Base-by-base conservation (phyloP, 139 green algal genomes). In the Chloropicon primus region DNA sequence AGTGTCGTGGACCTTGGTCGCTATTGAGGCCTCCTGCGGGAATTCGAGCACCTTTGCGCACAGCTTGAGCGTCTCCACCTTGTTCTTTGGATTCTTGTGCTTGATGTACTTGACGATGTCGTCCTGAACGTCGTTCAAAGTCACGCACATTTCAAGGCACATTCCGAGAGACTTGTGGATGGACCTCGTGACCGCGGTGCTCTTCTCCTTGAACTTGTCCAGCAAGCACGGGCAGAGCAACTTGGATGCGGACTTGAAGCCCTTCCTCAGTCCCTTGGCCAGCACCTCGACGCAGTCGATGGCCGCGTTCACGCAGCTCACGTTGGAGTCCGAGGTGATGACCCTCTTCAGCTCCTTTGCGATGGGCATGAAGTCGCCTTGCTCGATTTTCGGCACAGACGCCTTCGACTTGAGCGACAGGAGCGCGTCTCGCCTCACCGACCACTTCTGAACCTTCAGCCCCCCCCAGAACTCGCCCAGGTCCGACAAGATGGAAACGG, bases 151-250 rank as follows among this genome's bases (percentile, higher is more conserved):
- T 26, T 77, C 27, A 0, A 25, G 21, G 76, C 77, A 54, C 24
- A 74, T n/a, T 17, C 41, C 41, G 10, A 62, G 41, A 62, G 24
- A 3, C 74, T 81, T 85, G 77, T 90, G 82, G 80, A 92, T 89
- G n/a, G 22, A 53, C 80, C 10, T 91, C 84, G 28, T 83, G 75
- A 96, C 90, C 5, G 82, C 84, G 21, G 85, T 83, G 74, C 93
- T 96, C 81, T 97, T 97, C 80, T 97, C 93, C 82, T 94, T 96
- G 75, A 93, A 87, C 79, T 94, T 92, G 24, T 96, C 92, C 72
- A 97, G 77, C 72, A 97, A 21, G 24, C 17, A 10, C 5, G 41
- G 41, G 41, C 5, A 62, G 41, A 62, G 41, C 10, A 62, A 17
- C 41, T 62, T 77, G 21, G 74, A 82, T 25, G 1, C 79, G n/a